These are phyloP conservation scores for Grigorovia transvaalensis DNA, from an alignment of 805 yeast genomes.

Conservation along the genomic window DNA sequence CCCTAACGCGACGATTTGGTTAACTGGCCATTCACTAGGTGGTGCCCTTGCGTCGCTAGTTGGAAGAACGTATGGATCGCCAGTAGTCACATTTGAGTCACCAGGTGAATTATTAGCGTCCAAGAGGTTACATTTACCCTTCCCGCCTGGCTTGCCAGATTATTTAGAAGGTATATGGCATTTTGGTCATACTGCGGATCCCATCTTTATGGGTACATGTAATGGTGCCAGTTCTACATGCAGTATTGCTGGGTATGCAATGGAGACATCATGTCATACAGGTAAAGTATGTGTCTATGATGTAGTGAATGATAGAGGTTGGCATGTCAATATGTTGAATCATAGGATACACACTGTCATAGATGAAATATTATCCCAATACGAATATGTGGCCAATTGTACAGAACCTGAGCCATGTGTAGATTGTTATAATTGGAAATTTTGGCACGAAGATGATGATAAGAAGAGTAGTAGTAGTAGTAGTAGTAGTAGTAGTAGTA, in stretches of 20 bases:
- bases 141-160: slow-evolving; percentile 80
- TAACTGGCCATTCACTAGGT: slow-evolving; percentile 91
- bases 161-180: slow-evolving; percentile 85
- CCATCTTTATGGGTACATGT: slow-evolving; percentile 92
- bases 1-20: slow-evolving; percentile 71
- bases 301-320: slow-evolving; percentile 78
- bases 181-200: slow-evolving; percentile 94
- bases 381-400: slow-evolving; percentile 73
- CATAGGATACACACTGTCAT: slow-evolving; percentile 88
- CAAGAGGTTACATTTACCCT: slow-evolving; percentile 75
- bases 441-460: slow-evolving; percentile 31
- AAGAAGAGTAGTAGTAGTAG: background rate
- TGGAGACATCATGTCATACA: slow-evolving; percentile 93
- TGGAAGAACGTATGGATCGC: slow-evolving; percentile 84
- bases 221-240: slow-evolving; percentile 88
- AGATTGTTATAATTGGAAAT: slow-evolving; percentile 87
- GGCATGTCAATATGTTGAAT: slow-evolving; percentile 80
- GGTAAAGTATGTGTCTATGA: slow-evolving; percentile 85
- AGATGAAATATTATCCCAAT: slow-evolving; percentile 60
- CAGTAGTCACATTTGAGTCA: slow-evolving; percentile 83
- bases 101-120: slow-evolving; percentile 88
- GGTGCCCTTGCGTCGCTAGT: slow-evolving; percentile 74
- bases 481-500: background rate
- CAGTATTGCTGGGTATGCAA: slow-evolving; percentile 87
- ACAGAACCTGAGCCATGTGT: slow-evolving; percentile 69